These are phyloP conservation scores for Kernera saxatilis DNA, from an alignment of 345 rosid genomes.

Conservation along the genomic window DNA sequence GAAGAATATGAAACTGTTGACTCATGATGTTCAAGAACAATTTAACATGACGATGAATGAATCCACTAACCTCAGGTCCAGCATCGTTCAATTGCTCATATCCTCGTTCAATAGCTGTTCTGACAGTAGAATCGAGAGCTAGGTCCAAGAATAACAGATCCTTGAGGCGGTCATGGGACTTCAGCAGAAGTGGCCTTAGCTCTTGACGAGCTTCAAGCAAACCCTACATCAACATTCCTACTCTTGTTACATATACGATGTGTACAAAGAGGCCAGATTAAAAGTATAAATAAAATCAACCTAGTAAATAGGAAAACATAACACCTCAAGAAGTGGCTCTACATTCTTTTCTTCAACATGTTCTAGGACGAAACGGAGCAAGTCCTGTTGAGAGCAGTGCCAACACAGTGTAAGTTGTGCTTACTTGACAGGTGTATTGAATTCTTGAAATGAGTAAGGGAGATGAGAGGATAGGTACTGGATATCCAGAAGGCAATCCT, in stretches of 20 bases:
- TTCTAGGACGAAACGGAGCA: constrained; percentile 73
- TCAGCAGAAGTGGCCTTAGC: constrained; percentile 63
- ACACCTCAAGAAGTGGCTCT: constrained; percentile 87
- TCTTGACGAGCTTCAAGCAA: constrained; percentile 98
- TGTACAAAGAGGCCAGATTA: background rate
- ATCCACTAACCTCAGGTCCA: constrained; percentile 68
- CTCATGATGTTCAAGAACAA: background rate
- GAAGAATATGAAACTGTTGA: background rate
- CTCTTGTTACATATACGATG: background rate
- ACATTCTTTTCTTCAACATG: constrained; percentile 88
- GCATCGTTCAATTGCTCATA: constrained; percentile 73
- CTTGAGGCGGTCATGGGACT: constrained; percentile 75
- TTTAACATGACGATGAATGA: constrained; percentile 1
- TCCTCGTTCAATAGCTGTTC: constrained; percentile 95
- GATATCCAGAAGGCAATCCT: constrained; percentile 91
- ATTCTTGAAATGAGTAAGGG: constrained; percentile 8
- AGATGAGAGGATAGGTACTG: constrained; percentile 44
- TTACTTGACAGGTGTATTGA: constrained; percentile 12
- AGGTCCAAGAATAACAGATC: constrained; percentile 89
- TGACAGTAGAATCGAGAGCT: constrained; percentile 91
- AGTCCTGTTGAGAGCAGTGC: constrained; percentile 45
- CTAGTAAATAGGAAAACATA: background rate
- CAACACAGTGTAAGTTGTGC: constrained; percentile 23
- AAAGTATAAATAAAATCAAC: background rate
- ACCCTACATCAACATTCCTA: constrained; percentile 47